Base-by-base conservation (phyloP, 1,284 basidiomycete species). In the Trametes sp. region DNA sequence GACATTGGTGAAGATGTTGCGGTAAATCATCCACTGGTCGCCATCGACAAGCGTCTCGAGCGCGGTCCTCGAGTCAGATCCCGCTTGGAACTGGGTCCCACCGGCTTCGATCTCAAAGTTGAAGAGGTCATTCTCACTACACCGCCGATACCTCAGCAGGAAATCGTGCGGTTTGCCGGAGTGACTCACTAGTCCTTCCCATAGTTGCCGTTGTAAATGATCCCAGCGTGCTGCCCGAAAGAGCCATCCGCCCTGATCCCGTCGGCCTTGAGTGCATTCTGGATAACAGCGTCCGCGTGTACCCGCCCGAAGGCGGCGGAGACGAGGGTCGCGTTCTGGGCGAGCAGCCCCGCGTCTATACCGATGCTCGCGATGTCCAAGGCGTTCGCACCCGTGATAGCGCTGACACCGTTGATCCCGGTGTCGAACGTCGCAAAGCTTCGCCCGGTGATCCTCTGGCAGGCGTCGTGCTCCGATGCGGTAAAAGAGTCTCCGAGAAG, bases 121-220 rank as follows among this genome's bases (percentile, higher is more conserved):
- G 24, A 86, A 74, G 28, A 85, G 77, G 61, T 82, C 84, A 64
- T 85, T 85, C 10, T 80, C 73, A 64, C 85, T 87, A 38, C 23
- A 44, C 24, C 38, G 23, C 19, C 8, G 13, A 9, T 6, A 19
- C 14, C 13, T 53, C 23, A 38, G 48, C n/a, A 49, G 5, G 14
- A 28, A 9, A 13, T 13, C 7, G 6, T 49, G 28, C 26, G 13
- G 2, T 4, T 31, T 21, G 28, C 5, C 16, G 19, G n/a, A 31
- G 8, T 9, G 21, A 76, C 84, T 65, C 68, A 87, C 85, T 80
- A 87, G 72, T 85, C 86, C 70, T 85, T 87, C 44, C 87, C 87
- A 63, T 87, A 87, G 71, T 87, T 87, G 56, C 86, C 88, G 61
- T 85, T 87, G 72, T 89, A 89, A 31, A 88, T 69, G 35, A 88